Evolutionary conservation across 164 flowering plant genomes (phyloP).

Genomic region (Tetrastigma voinierianum): DNA sequence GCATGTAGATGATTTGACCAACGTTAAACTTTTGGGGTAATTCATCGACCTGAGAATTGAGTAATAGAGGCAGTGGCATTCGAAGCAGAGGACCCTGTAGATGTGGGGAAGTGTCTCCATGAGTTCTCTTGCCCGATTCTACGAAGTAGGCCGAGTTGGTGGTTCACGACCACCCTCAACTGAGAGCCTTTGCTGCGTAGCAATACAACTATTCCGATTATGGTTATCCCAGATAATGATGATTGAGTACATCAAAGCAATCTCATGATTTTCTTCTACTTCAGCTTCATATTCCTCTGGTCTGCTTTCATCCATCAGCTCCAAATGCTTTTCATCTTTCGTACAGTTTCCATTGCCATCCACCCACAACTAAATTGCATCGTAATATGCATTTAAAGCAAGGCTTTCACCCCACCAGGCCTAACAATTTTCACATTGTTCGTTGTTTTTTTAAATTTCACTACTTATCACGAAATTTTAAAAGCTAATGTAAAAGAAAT

Average conservation of each 20-base stretch:
- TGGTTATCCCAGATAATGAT: constrained; percentile 25
- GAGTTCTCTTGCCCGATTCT: constrained; percentile 15
- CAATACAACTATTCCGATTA: constrained; percentile 44
- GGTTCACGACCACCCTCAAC: constrained; percentile 1
- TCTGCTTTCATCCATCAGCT: constrained; percentile 37
- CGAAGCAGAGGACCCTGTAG: constrained; percentile 24
- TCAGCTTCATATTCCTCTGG: constrained; percentile 23
- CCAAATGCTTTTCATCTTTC: constrained; percentile 29
- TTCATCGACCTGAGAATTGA: constrained; percentile 6
- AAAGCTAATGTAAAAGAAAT: too few species aligned
- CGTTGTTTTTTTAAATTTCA: too few species aligned
- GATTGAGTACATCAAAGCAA: constrained; percentile 42
- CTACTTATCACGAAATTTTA: too few species aligned
- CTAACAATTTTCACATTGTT: too few species aligned
- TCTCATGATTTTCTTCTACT: constrained; percentile 38
- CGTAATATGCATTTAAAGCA: too few species aligned
- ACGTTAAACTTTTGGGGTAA: too few species aligned
- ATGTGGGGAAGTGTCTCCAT: constrained; percentile 17
- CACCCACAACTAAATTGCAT: background rate
- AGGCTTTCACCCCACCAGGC: too few species aligned
- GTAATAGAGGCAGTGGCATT: constrained; percentile 34
- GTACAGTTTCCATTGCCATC: constrained; percentile 43
- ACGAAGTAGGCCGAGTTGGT: constrained; percentile 27
- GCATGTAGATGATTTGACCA: too few species aligned
- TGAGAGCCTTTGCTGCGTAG: constrained; percentile 21